A percentile compares a stretch with the other conserved stretches of the same genome.
These are phyloP conservation scores for Capsicum chinense DNA, from an alignment of 257 asterid species.

Conservation along the genomic window DNA sequence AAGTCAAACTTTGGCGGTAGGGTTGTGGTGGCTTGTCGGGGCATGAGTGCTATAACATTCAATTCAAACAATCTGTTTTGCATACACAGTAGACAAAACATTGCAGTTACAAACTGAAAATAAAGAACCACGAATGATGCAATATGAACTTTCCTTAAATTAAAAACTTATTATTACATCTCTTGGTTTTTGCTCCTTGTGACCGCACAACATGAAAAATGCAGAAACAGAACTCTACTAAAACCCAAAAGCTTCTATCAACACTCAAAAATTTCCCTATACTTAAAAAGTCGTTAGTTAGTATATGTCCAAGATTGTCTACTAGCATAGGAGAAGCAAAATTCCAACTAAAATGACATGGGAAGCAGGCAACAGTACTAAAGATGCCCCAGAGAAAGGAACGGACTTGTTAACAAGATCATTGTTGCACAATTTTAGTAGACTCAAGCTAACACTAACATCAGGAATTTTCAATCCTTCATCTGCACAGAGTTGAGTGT, in stretches of 20 bases:
- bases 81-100: background rate
- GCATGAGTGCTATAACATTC: background rate
- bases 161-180: constrained; percentile 10
- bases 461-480: constrained; percentile 52
- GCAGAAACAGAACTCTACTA: background rate
- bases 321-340: constrained; percentile 30
- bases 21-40: no score
- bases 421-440: constrained; percentile 55
- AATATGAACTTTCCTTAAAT: background rate
- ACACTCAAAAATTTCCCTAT: constrained; percentile 35
- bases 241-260: constrained; percentile 4
- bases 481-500: constrained; percentile 70
- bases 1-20: no score
- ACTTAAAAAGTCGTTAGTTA: constrained; percentile 31
- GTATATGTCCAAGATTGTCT: constrained; percentile 9
- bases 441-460: constrained; percentile 45
- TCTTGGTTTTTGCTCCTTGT: background rate
- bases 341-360: constrained; percentile 42
- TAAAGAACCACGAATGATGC: background rate
- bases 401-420: constrained; percentile 47
- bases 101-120: background rate
- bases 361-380: constrained; percentile 30
- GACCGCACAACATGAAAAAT: background rate
- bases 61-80: background rate
- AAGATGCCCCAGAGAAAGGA: constrained; percentile 47